Evolutionary conservation across 495 filamentous ascomycete genomes (phyloP).

Genomic region (Xylaria flabelliformis): DNA sequence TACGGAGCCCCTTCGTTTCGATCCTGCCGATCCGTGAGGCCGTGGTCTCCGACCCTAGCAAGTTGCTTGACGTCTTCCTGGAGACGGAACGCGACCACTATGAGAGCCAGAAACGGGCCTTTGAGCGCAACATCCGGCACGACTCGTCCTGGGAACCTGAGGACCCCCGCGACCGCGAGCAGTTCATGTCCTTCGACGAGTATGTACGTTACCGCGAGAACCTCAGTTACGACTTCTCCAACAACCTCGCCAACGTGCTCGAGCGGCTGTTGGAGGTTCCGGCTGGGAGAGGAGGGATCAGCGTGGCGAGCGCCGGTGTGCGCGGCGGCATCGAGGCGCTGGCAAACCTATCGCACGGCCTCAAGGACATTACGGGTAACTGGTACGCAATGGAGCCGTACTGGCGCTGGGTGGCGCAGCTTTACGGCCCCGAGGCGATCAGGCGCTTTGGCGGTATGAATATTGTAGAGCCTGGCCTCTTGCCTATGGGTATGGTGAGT

Average conservation of each 20-base stretch:
- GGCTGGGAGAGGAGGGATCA: neutral
- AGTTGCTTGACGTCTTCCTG: conserved; percentile 52
- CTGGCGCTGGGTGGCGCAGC: conserved; percentile 66
- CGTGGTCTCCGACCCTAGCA: conserved; percentile 54
- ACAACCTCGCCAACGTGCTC: conserved; percentile 44
- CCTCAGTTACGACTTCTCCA: conserved; percentile 31
- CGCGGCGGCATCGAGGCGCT: conserved; percentile 39
- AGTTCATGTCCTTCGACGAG: conserved; percentile 63
- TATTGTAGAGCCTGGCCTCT: conserved; percentile 64
- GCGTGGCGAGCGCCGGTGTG: conserved; percentile 33
- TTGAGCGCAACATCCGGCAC: conserved; percentile 41
- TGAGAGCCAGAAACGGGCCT: conserved; percentile 49
- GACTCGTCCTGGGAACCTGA: conserved; percentile 31
- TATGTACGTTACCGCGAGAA: conserved; percentile 60
- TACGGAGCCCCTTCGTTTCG: conserved; percentile 63
- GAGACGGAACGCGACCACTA: conserved; percentile 56
- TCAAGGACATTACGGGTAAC: conserved; percentile 32
- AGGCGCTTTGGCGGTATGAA: conserved; percentile 65
- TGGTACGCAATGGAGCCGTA: conserved; percentile 61
- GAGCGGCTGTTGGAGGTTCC: conserved; percentile 43
- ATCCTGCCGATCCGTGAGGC: conserved; percentile 60
- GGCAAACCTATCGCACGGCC: conserved; percentile 11
- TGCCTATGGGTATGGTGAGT: conserved; percentile 71
- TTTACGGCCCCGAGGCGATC: conserved; percentile 66
- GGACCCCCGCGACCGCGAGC: conserved; percentile 29